Evolutionary conservation across 305 asterid species (phyloP).

Genomic region (Salvia sclarea): DNA sequence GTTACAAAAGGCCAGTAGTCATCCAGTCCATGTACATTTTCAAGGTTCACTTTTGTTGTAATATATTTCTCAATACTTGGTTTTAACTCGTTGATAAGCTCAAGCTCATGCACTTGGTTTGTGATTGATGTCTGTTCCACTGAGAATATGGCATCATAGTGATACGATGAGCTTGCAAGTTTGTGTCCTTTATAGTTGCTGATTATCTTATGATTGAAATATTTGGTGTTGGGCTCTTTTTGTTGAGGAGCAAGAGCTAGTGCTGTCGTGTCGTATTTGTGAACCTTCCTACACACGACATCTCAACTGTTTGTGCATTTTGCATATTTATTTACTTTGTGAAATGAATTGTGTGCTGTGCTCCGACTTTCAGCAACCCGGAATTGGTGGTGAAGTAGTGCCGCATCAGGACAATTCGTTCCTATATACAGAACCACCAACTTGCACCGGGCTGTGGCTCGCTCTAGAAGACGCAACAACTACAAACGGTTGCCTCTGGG

Average conservation of each 20-base stretch:
- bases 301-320: background rate
- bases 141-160: background rate
- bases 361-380: conserved; percentile 90
- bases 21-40: conserved; percentile 97
- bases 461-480: conserved; percentile 86
- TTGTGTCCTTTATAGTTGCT: conserved; percentile 9
- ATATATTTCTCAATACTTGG: background rate
- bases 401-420: conserved; percentile 96
- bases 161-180: background rate
- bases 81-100: background rate
- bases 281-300: background rate
- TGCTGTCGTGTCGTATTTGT: background rate
- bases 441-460: conserved; percentile 93
- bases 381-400: conserved; percentile 93
- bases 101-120: background rate
- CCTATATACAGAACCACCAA: conserved; percentile 66
- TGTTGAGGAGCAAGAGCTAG: background rate
- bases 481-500: conserved; percentile 94
- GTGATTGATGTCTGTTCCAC: background rate
- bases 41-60: conserved; percentile 52
- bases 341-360: conserved; percentile 27
- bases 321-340: background rate
- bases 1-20: conserved; percentile 66
- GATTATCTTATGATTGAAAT: background rate
- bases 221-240: background rate